These are phyloP conservation scores for Scedosporium minutisporum DNA, from an alignment of 2,329 filamentous ascomycete species.

Conservation along the genomic window DNA sequence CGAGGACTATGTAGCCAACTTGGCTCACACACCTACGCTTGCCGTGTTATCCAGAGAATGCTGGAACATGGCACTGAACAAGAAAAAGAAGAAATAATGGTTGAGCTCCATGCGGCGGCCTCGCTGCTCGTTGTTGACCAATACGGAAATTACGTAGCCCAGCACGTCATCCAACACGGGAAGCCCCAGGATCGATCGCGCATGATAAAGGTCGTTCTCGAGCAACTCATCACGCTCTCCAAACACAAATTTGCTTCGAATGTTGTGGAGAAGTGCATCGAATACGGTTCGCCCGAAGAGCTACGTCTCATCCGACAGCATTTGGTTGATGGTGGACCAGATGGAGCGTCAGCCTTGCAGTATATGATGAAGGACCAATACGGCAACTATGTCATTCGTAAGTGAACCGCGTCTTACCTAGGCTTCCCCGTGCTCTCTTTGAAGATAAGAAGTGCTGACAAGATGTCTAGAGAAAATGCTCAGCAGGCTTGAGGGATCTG, in stretches of 20 bases:
- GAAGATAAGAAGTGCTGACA: neutral
- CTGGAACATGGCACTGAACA: constrained; percentile 69
- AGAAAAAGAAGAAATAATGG: constrained; percentile 63
- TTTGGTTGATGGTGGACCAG: constrained; percentile 31
- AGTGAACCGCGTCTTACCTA: constrained; percentile 25
- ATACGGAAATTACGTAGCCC: constrained; percentile 93
- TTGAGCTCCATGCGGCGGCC: constrained; percentile 67
- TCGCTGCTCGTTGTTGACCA: constrained; percentile 69
- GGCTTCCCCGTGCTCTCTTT: neutral
- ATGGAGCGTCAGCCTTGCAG: constrained; percentile 61
- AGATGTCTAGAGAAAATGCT: constrained; percentile 66
- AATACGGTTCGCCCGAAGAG: constrained; percentile 47
- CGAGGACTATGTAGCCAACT: constrained; percentile 64
- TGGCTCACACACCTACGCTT: constrained; percentile 75
- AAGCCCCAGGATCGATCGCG: constrained; percentile 59
- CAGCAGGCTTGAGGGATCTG: constrained; percentile 47
- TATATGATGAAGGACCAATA: constrained; percentile 81
- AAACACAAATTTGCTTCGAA: constrained; percentile 98
- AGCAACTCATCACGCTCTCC: constrained; percentile 63
- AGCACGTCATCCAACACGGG: constrained; percentile 80
- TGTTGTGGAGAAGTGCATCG: constrained; percentile 88
- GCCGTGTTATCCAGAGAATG: constrained; percentile 86
- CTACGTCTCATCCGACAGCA: constrained; percentile 64
- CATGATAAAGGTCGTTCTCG: constrained; percentile 65
- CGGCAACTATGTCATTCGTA: constrained; percentile 95